Evolutionary conservation across 139 green algal species (phyloP), one percentile per base, ranked within the genome.

Genomic region (Micractinium sp.): DNA sequence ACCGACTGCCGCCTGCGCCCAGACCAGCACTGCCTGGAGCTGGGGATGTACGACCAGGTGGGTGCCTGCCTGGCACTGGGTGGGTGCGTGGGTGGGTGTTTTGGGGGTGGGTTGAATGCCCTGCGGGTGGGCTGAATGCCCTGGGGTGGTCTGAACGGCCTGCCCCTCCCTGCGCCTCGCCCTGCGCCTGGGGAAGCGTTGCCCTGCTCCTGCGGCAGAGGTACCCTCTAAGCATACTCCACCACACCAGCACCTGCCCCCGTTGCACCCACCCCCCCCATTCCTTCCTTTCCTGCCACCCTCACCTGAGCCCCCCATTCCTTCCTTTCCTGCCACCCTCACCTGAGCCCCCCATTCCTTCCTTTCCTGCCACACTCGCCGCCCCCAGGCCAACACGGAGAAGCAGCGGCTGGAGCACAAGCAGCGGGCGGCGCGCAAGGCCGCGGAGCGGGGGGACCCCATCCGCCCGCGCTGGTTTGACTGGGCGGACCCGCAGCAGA

Each of bases 341-440:
- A 29, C 67, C 67, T 77, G 71, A 7, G 27, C 29, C 9, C 18
- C 9, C 3, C 73, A 14, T 80, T 9, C 4, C 75, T 36, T 0
- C 61, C 36, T 66, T 35, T 18, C 19, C 56, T 33, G 1, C 36
- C 41, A 38, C 74, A n/a, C n/a, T n/a, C n/a, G n/a, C 56, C n/a
- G 1, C 16, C 60, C 81, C 67, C 91, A 93, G 86, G 95, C 95
- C 23, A 97, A 96, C 74, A 78, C 56, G 19, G 96, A 98, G 92
- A 98, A 98, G 92, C 95, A 96, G 87, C 89, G 96, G 76, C 93
- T 98, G 81, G 96, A 98, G 93, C 91, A 96, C 91, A 98, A 98
- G 95, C 96, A 97, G 89, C 85, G 95, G 2, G 94, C 94, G 66
- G 95, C 94, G 25, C 89, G 95, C 36, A 95, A 95, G 89, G 94